Percentiles rank a stretch among this genome's conserved stretches.
These are phyloP conservation scores for Torulaspora delbrueckii DNA, from an alignment of 805 yeast species.

Conservation along the genomic window DNA sequence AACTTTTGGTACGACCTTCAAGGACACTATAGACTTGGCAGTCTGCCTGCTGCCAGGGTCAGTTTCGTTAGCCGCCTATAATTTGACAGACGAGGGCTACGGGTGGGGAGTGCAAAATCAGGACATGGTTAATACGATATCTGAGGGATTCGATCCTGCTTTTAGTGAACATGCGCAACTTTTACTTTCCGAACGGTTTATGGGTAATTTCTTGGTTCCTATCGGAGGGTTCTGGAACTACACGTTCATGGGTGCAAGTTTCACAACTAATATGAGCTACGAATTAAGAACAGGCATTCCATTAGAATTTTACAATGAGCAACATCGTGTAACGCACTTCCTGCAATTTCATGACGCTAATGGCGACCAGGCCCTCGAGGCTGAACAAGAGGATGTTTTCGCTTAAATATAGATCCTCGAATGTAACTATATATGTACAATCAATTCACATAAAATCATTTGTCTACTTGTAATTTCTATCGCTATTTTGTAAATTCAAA, in stretches of 20 bases:
- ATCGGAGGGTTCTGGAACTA: conserved; percentile 84
- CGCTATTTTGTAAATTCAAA: background rate
- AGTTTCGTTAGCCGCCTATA: conserved; percentile 65
- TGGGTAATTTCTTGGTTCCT: conserved; percentile 86
- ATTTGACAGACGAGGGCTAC: conserved; percentile 58
- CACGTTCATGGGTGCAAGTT: conserved; percentile 80
- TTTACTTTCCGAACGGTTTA: conserved; percentile 64
- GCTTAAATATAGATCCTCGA: conserved; percentile 30
- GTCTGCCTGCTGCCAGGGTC: conserved; percentile 82
- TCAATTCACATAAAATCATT: background rate
- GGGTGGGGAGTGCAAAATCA: conserved; percentile 70
- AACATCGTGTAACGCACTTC: conserved; percentile 88
- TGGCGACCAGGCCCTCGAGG: conserved; percentile 50
- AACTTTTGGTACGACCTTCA: conserved; percentile 35
- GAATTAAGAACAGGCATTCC: conserved; percentile 75
- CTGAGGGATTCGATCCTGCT: conserved; percentile 59
- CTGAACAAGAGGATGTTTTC: conserved; percentile 63
- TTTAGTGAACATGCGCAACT: conserved; percentile 65
- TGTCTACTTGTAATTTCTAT: background rate
- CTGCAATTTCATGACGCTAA: conserved; percentile 65
- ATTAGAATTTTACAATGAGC: conserved; percentile 71
- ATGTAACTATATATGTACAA: background rate
- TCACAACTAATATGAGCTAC: conserved; percentile 58
- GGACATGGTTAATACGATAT: conserved; percentile 50
- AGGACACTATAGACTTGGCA: conserved; percentile 50